Conservation (phyloP, 164 flowering plant species). For the Dillenia suffruticosa region DNA sequence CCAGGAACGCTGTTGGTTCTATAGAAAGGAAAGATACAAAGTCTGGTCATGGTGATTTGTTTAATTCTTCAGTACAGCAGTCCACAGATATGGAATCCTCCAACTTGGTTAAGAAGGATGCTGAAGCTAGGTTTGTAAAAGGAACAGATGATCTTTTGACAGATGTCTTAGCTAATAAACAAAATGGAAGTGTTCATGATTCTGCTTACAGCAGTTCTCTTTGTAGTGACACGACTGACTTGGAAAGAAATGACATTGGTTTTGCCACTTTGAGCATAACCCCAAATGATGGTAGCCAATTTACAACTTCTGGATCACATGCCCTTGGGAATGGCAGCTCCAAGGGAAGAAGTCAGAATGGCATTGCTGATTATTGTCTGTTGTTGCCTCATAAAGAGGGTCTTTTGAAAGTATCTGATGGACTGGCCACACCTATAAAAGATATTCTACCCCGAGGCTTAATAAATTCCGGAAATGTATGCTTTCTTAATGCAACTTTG, state of each 20-base stretch:
- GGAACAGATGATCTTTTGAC: constrained; percentile 9
- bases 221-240: constrained; percentile 24
- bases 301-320: constrained; percentile 12
- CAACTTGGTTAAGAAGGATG: constrained; percentile 11
- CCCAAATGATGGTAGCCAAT: constrained; percentile 19
- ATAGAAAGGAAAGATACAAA: constrained; percentile 33
- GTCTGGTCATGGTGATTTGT: constrained; percentile 49
- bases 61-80: constrained; percentile 18
- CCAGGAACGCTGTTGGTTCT: constrained; percentile 24
- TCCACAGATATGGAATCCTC: constrained; percentile 8
- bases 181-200: constrained; percentile 37
- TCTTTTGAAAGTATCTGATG: constrained; percentile 21
- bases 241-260: constrained; percentile 12
- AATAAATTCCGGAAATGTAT: constrained; percentile 82
- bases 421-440: constrained; percentile 12
- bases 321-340: constrained; percentile 23
- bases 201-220: constrained; percentile 9
- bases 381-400: constrained; percentile 16
- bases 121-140: constrained; percentile 10
- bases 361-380: constrained; percentile 8
- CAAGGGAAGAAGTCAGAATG: constrained; percentile 14
- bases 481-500: constrained; percentile 93
- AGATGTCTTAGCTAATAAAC: constrained; percentile 13
- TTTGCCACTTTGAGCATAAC: constrained; percentile 10
- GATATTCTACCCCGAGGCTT: constrained; percentile 73